Evolutionary conservation across 2,329 filamentous ascomycete genomes (phyloP), one percentile per base, ranked within the genome.

Genomic region (Sordariomycetes sp.): DNA sequence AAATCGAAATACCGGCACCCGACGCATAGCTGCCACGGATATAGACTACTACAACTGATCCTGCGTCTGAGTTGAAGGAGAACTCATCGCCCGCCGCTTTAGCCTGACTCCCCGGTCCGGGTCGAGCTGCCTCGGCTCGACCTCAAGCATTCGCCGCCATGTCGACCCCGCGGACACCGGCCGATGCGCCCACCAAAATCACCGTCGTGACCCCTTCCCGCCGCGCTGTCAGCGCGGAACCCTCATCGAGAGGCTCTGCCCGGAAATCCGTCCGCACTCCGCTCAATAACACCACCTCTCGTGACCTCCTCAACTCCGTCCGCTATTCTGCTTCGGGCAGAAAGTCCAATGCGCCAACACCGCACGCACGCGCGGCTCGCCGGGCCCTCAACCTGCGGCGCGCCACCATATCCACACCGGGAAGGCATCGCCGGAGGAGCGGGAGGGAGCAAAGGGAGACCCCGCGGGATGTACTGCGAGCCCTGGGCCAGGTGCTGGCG

Each of bases 321-420:
- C 66, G 71, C 16, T 59, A 56, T 18, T 53, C 59, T 28, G 58
- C 58, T 11, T 74, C 73, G 37, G 55, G 48, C 50, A 71, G 73
- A 55, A 71, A 69, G 54, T 69, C 68, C 61, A 73, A 75, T 67
- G 72, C 73, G 14, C 72, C 76, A 3, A 86, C 83, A 20, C 83
- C 83, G 0, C 83, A 87, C 66, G 82, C 79, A 53, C 79, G 79
- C 63, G 83, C 82, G 12, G 83, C 83, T 51, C 78, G 77, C 54
- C 75, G 79, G 53, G 78, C 82, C 35, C 74, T 86, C 57, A 77
- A 85, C 62, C 76, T 79, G 61, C 80, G 83, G 5, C 79, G 83
- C 50, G 78, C 79, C 2, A 80, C 80, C 53, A 72, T 83, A 54
- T 77, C 84, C 61, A 87, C 83, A 0, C 83, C 83, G 0, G 82